A percentile compares a stretch with the other conserved stretches of the same genome.
Evolutionary conservation across 805 yeast genomes (phyloP).

Genomic region (Ogataea minuta): DNA sequence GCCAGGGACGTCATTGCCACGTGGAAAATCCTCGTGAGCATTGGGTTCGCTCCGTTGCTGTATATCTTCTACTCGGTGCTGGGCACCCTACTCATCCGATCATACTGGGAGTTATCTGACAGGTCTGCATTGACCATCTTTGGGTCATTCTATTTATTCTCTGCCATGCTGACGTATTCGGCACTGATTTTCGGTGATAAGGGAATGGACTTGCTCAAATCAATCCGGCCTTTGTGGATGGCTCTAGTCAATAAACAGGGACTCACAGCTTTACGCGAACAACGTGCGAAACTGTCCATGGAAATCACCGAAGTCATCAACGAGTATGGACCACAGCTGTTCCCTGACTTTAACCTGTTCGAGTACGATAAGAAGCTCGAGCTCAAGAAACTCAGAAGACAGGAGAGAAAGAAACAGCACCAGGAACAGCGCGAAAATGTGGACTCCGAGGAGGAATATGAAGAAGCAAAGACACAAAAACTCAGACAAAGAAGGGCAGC

Average conservation of each 20-base stretch:
- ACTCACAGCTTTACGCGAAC: slow-evolving; percentile 54
- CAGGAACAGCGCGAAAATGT: slow-evolving; percentile 18
- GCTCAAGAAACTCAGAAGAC: slow-evolving; percentile 29
- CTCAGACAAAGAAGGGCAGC: slow-evolving; percentile 42
- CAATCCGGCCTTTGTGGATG: slow-evolving; percentile 75
- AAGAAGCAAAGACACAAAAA: slow-evolving; percentile 47
- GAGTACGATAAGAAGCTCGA: slow-evolving; percentile 43
- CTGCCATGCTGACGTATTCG: slow-evolving; percentile 78
- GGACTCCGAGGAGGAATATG: slow-evolving; percentile 46
- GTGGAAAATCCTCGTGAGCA: slow-evolving; percentile 89
- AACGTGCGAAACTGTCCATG: slow-evolving; percentile 60
- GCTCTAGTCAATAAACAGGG: slow-evolving; percentile 59
- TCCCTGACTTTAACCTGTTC: slow-evolving; percentile 75
- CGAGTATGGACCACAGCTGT: slow-evolving; percentile 77
- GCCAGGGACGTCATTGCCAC: slow-evolving; percentile 96
- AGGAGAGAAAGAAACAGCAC: slow-evolving; percentile 27
- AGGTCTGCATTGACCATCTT: slow-evolving; percentile 29
- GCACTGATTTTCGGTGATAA: slow-evolving; percentile 90
- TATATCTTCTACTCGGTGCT: slow-evolving; percentile 76
- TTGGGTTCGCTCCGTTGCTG: slow-evolving; percentile 85
- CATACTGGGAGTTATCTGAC: slow-evolving; percentile 19
- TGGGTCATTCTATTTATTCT: slow-evolving; percentile 55
- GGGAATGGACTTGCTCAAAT: slow-evolving; percentile 85
- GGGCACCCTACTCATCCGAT: slow-evolving; percentile 41
- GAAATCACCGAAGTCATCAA: slow-evolving; percentile 80